These are phyloP conservation scores for Calocybe gangraenosa DNA, from an alignment of 768 basidiomycete genomes.

Conservation along the genomic window DNA sequence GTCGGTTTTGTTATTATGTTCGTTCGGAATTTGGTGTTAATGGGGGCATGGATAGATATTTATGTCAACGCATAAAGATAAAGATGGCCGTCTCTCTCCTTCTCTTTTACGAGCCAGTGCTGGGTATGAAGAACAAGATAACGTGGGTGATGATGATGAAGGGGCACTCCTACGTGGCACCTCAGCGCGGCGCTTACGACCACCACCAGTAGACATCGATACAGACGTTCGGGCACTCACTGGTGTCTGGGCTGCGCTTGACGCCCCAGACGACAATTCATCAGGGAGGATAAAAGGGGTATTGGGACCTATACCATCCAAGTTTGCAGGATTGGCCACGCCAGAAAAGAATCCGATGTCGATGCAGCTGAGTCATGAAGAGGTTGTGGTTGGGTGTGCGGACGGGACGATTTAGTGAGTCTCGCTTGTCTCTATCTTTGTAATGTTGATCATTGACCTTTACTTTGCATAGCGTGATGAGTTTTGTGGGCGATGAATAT, in stretches of 20 bases:
- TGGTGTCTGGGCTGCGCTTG: conserved; percentile 75
- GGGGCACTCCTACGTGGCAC: conserved; percentile 21
- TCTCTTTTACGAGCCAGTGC: conserved; percentile 16
- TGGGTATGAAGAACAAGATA: conserved; percentile 13
- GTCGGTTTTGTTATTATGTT: conserved; percentile 37
- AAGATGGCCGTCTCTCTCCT: conserved; percentile 22
- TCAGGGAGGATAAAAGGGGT: conserved; percentile 47
- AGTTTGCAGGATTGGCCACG: conserved; percentile 75
- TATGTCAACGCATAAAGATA: conserved; percentile 77
- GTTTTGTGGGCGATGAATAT: not conserved
- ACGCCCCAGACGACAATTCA: conserved; percentile 32
- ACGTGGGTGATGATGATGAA: conserved; percentile 15
- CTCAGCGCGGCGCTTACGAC: not conserved
- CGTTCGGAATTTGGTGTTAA: not conserved
- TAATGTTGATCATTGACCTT: not conserved
- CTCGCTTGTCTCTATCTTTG: not conserved
- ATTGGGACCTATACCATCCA: conserved; percentile 55
- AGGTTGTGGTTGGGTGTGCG: conserved; percentile 87
- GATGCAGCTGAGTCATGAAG: conserved; percentile 87
- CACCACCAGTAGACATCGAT: conserved; percentile 54
- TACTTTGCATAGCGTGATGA: conserved; percentile 14
- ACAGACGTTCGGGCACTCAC: conserved; percentile 59
- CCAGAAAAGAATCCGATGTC: conserved; percentile 96
- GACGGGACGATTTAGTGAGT: conserved; percentile 89
- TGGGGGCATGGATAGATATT: conserved; percentile 56